A percentile compares a stretch with the other conserved stretches of the same genome.
phyloP scores from a whole-genome alignment of 73 alveolate genomes.

The Breviolum minutum region DNA sequence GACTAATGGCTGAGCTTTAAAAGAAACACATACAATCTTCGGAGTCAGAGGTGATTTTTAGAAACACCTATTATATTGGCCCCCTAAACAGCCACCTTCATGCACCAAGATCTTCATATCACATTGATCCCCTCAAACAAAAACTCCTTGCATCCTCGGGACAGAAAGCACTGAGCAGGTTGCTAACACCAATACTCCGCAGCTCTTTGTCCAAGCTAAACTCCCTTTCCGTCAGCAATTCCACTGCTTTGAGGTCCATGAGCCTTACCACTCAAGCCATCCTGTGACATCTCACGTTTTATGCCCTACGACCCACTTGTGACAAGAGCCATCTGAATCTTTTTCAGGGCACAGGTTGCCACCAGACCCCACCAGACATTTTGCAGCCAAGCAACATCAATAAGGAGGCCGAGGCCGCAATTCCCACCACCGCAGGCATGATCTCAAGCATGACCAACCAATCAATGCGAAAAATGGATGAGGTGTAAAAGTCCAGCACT shows the following conservation, averaged over 20 bases:
- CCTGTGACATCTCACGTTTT: background rate
- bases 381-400: background rate
- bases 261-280: background rate
- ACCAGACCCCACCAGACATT: background rate
- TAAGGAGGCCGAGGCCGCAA: slow-evolving; percentile 64
- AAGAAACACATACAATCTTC: too few species aligned
- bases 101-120: too few species aligned
- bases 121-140: background rate
- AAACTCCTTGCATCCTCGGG: background rate
- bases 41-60: too few species aligned
- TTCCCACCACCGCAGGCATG: slow-evolving; percentile 63
- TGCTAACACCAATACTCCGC: slow-evolving; percentile 64
- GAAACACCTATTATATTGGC: background rate
- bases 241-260: slow-evolving; percentile 85
- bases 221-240: slow-evolving; percentile 66
- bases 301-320: too few species aligned
- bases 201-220: slow-evolving; percentile 84
- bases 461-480: slow-evolving; percentile 6
- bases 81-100: too few species aligned
- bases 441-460: slow-evolving; percentile 57
- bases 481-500: background rate
- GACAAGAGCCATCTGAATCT: too few species aligned
- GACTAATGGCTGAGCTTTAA: too few species aligned
- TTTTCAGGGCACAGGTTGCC: background rate
- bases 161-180: slow-evolving; percentile 61